phyloP scores from a whole-genome alignment of 371 early-diverging fungal genomes.

The Saksenaea vasiformis region DNA sequence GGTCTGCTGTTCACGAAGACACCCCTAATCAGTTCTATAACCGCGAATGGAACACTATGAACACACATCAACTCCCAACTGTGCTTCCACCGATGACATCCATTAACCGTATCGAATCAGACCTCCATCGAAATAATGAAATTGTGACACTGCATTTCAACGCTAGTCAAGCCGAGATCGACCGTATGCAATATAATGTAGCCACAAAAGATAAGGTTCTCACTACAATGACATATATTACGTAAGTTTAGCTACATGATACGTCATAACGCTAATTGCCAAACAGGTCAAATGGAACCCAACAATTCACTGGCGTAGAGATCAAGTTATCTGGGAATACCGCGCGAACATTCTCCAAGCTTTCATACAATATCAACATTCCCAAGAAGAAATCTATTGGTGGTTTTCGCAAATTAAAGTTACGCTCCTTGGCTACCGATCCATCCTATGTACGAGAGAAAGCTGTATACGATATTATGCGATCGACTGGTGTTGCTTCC shows the following conservation, averaged over 20 bases:
- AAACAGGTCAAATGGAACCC: constrained; percentile 4
- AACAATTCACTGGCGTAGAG: constrained; percentile 13
- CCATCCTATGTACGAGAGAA: constrained; percentile 30
- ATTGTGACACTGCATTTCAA: constrained; percentile 8
- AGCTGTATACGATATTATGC: constrained; percentile 12
- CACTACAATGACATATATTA: constrained; percentile 34
- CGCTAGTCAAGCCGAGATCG: constrained; percentile 16
- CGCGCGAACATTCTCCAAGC: constrained; percentile 15
- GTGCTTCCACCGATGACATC: constrained; percentile 14
- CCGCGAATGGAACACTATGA: constrained; percentile 12
- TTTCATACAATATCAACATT: constrained; percentile 27
- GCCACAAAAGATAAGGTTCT: constrained; percentile 9
- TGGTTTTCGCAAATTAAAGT: constrained; percentile 17
- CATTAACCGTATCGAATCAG: constrained; percentile 1
- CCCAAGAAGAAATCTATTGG: constrained; percentile 10
- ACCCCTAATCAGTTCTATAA: constrained; percentile 19
- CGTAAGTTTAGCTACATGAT: constrained; percentile 11
- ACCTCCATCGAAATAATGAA: constrained; percentile 21
- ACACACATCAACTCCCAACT: constrained; percentile 1
- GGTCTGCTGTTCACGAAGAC: constrained; percentile 5
- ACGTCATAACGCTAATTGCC: not conserved
- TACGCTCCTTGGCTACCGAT: constrained; percentile 20
- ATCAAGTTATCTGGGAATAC: constrained; percentile 18
- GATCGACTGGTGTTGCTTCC: constrained; percentile 17
- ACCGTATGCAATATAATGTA: constrained; percentile 24